These are phyloP conservation scores for Colletotrichum musicola DNA, from an alignment of 2,329 filamentous ascomycete species.

Conservation along the genomic window DNA sequence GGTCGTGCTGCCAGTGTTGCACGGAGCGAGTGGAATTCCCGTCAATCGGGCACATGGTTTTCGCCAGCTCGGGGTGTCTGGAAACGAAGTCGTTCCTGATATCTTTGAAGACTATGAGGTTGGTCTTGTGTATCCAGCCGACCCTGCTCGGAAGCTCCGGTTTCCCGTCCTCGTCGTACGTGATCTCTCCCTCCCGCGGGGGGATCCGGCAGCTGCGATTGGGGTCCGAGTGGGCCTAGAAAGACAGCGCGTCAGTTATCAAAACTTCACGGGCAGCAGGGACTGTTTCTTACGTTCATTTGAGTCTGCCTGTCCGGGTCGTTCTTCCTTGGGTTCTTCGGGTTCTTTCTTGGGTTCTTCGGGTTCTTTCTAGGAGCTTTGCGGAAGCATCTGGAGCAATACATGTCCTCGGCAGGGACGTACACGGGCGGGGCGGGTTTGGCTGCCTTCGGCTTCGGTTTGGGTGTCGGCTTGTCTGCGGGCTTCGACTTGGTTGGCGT, in stretches of 20 bases:
- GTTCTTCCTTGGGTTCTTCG: not conserved
- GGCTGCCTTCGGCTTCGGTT: conserved; percentile 14
- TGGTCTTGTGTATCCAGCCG: conserved; percentile 46
- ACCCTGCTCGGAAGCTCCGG: conserved; percentile 48
- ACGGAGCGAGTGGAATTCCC: conserved; percentile 32
- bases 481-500: not conserved
- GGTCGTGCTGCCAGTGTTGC: conserved; percentile 47
- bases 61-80: conserved; percentile 44
- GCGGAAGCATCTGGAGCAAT: conserved; percentile 46
- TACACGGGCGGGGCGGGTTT: conserved; percentile 38
- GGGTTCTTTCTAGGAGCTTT: conserved; percentile 24
- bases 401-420: conserved; percentile 45
- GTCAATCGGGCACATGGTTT: conserved; percentile 47
- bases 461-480: not conserved
- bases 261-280: not conserved
- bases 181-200: conserved; percentile 5
- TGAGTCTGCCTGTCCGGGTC: conserved; percentile 31
- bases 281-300: conserved; percentile 27
- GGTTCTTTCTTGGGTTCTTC: conserved; percentile 5
- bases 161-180: not conserved
- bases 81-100: conserved; percentile 44
- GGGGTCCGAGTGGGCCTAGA: conserved; percentile 37
- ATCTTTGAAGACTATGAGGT: conserved; percentile 37
- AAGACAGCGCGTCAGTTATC: not conserved
- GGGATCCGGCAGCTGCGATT: conserved; percentile 35